Conservation (phyloP, 2,329 filamentous ascomycete species). For the Reticulascus tulasneorum region DNA sequence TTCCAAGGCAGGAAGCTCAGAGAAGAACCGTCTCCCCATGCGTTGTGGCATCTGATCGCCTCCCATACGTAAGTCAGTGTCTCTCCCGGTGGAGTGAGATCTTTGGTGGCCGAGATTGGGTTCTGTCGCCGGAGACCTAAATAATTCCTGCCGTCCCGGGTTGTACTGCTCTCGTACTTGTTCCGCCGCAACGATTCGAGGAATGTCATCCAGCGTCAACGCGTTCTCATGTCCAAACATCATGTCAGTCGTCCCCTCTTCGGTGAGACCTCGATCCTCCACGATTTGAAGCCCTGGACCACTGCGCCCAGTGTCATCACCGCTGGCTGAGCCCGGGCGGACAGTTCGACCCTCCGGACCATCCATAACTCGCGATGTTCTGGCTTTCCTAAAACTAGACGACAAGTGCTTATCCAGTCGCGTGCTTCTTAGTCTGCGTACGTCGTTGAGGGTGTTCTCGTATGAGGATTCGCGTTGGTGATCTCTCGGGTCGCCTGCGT, state of each 20-base stretch:
- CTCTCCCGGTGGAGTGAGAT: conserved; percentile 53
- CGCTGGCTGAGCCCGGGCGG: conserved; percentile 69
- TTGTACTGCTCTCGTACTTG: conserved; percentile 89
- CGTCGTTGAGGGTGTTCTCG: conserved; percentile 94
- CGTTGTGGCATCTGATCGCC: conserved; percentile 51
- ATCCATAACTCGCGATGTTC: conserved; percentile 89
- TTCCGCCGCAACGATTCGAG: conserved; percentile 90
- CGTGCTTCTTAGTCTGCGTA: conserved; percentile 85
- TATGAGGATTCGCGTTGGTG: conserved; percentile 72
- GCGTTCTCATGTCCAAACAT: conserved; percentile 90
- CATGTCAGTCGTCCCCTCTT: conserved; percentile 69
- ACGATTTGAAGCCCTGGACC: conserved; percentile 68
- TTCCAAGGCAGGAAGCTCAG: conserved; percentile 88
- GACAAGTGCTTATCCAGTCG: conserved; percentile 92
- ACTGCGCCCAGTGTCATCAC: conserved; percentile 52
- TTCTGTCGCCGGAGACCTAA: conserved; percentile 51
- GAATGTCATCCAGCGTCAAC: conserved; percentile 92
- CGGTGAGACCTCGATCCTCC: conserved; percentile 68
- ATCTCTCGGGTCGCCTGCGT: conserved; percentile 57
- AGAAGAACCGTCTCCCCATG: conserved; percentile 79
- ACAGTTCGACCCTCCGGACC: conserved; percentile 67
- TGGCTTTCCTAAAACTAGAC: conserved; percentile 84
- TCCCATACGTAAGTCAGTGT: conserved; percentile 44
- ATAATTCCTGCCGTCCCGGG: conserved; percentile 67
- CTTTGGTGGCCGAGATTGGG: conserved; percentile 61